These are phyloP conservation scores for Aspergillus thermomutatus DNA, from an alignment of 2,329 filamentous ascomycete species.

Conservation along the genomic window DNA sequence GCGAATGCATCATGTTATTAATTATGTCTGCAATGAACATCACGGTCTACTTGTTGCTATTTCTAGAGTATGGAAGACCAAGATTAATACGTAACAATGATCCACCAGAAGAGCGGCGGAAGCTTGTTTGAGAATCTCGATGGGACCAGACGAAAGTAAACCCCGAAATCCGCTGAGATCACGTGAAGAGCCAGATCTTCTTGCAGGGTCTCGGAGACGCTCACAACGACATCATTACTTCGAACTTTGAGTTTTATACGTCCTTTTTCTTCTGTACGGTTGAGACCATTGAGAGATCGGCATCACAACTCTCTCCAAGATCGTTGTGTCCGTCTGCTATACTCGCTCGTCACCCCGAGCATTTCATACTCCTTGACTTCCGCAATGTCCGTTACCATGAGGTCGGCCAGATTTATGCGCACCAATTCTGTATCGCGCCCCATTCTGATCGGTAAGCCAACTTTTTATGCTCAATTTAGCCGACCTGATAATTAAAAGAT, in stretches of 20 bases:
- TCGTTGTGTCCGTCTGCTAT: constrained; percentile 11
- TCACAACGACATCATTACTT: constrained; percentile 12
- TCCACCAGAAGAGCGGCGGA: neutral
- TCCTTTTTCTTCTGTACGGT: constrained; percentile 1
- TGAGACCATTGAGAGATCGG: neutral
- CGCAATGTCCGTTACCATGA: constrained; percentile 39
- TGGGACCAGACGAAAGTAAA: constrained; percentile 5
- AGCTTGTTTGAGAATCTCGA: neutral
- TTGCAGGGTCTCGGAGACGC: constrained; percentile 9
- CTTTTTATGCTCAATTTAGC: neutral
- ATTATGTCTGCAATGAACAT: neutral
- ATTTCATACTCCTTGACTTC: constrained; percentile 24
- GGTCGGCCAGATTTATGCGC: constrained; percentile 38
- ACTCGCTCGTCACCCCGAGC: constrained; percentile 23
- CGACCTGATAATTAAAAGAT: neutral
- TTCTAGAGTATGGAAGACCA: neutral
- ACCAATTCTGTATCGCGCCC: constrained; percentile 30
- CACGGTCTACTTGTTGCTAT: neutral
- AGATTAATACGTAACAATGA: neutral
- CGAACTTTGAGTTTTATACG: constrained; percentile 1
- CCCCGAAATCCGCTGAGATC: constrained; percentile 9
- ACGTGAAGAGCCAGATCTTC: constrained; percentile 13
- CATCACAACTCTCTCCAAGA: neutral
- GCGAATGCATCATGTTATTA: neutral
- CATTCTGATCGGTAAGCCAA: constrained; percentile 25